A percentile compares a stretch with the other conserved stretches of the same genome.
These are phyloP conservation scores for Syzygium aromaticum DNA, from an alignment of 345 rosid species.

Conservation along the genomic window DNA sequence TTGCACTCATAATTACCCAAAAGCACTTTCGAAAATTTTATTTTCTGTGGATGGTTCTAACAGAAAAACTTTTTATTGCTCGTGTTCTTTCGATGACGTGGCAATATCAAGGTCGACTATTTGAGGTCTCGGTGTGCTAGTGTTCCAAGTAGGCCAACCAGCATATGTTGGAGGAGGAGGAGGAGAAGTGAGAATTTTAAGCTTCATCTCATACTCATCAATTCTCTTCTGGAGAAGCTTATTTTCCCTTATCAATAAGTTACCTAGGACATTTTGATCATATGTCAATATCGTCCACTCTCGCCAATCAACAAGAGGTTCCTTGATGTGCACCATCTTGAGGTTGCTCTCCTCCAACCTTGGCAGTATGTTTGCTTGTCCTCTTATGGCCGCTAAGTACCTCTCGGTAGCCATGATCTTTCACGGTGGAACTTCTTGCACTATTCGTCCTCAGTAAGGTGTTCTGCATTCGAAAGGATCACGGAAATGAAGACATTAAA, in stretches of 20 bases:
- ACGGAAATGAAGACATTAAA: background rate
- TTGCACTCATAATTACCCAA: background rate
- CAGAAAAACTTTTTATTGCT: background rate
- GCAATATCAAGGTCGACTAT: background rate
- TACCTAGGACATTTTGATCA: background rate
- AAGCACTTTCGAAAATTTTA: background rate
- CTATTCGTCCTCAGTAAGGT: background rate
- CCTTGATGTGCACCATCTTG: background rate
- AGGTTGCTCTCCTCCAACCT: background rate
- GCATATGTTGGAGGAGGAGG: background rate
- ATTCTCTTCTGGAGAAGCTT: background rate
- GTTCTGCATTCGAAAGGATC: background rate
- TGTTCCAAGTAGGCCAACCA: background rate
- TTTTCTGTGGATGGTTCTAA: background rate
- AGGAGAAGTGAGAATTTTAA: background rate
- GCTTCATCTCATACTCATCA: background rate
- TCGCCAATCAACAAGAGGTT: background rate
- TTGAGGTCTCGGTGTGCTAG: background rate
- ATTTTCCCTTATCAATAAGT: background rate
- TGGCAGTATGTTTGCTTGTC: background rate
- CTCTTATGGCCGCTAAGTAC: background rate
- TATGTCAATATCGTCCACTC: background rate
- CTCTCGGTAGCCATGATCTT: background rate
- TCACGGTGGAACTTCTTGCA: background rate
- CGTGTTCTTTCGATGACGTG: background rate